These are phyloP conservation scores for Meyerozyma carpophila DNA, from an alignment of 1,139 yeast species.

Conservation along the genomic window DNA sequence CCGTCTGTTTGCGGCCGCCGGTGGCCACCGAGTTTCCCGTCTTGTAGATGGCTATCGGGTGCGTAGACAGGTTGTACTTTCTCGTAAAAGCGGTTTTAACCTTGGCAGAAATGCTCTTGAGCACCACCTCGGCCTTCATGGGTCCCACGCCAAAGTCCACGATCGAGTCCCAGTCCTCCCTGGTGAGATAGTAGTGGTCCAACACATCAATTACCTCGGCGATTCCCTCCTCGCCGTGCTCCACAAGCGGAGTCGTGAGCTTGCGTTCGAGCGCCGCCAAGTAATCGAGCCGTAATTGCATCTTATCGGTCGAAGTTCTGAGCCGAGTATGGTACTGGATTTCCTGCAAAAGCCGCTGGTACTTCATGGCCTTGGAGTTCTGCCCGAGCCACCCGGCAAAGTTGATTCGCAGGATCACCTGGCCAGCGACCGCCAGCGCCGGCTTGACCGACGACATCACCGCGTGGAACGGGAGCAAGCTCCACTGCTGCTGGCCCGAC, in stretches of 20 bases:
- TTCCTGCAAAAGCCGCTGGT: constrained; percentile 74
- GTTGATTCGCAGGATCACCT: constrained; percentile 59
- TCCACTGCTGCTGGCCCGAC: constrained; percentile 94
- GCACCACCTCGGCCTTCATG: constrained; percentile 33
- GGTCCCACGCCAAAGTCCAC: constrained; percentile 78
- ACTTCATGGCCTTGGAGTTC: constrained; percentile 79
- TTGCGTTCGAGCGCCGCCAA: constrained; percentile 57
- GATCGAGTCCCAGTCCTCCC: constrained; percentile 87
- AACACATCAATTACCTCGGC: constrained; percentile 57
- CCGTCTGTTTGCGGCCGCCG: constrained; percentile 35
- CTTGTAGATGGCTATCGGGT: constrained; percentile 82
- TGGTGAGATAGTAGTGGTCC: constrained; percentile 82
- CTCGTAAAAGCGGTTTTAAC: constrained; percentile 84
- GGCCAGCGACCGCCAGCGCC: constrained; percentile 70
- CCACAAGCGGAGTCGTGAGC: constrained; percentile 52
- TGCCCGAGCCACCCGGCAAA: constrained; percentile 91
- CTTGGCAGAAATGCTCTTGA: constrained; percentile 66
- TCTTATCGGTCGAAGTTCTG: constrained; percentile 69
- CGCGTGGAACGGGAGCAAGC: constrained; percentile 89
- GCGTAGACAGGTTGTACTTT: constrained; percentile 65
- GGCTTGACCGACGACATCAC: constrained; percentile 84
- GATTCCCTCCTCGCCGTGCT: constrained; percentile 57
- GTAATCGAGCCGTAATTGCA: constrained; percentile 74
- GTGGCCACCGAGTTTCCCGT: constrained; percentile 51
- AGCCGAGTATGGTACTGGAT: constrained; percentile 83